Evolutionary conservation across 768 basidiomycete genomes (phyloP).

Genomic region (Thelephora aurantiotincta): DNA sequence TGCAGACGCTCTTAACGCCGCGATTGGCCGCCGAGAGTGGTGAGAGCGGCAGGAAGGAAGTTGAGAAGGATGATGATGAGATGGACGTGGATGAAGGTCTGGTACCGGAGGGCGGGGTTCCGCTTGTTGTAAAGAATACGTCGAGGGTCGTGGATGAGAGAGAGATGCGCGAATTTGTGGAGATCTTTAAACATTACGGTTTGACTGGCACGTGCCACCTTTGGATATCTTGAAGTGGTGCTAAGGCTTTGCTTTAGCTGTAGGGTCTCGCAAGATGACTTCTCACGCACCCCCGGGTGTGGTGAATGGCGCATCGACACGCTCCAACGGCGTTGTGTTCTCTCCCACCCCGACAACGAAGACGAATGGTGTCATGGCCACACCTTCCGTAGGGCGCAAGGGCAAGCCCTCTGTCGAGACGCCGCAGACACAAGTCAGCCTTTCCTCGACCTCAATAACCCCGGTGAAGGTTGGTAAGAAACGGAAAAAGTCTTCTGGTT

Average conservation of each 20-base stretch:
- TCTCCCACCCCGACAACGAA: not conserved
- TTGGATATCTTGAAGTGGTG: not conserved
- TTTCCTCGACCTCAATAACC: slow-evolving; percentile 4
- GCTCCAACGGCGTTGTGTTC: not conserved
- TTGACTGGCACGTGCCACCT: slow-evolving; percentile 21
- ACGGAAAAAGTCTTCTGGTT: slow-evolving; percentile 35
- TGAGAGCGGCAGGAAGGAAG: slow-evolving; percentile 5
- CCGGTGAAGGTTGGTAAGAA: slow-evolving; percentile 31
- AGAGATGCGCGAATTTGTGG: slow-evolving; percentile 46
- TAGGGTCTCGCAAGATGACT: not conserved
- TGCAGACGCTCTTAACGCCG: slow-evolving; percentile 30
- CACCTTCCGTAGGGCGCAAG: slow-evolving; percentile 7
- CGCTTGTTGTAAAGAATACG: slow-evolving; percentile 13
- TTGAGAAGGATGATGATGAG: slow-evolving; percentile 16
- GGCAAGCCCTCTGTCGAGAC: slow-evolving; percentile 1
- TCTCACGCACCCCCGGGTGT: too few species aligned
- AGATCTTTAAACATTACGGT: slow-evolving; percentile 45
- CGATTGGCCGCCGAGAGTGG: slow-evolving; percentile 13
- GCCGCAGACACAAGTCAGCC: not conserved
- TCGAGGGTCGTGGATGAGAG: slow-evolving; percentile 28
- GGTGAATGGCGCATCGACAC: not conserved
- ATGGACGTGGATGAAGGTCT: slow-evolving; percentile 12
- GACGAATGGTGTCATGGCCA: slow-evolving; percentile 6
- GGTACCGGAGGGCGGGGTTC: slow-evolving; percentile 7
- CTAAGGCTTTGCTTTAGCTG: slow-evolving; percentile 1